Evolutionary conservation across 805 yeast species (phyloP), one percentile per base, ranked within the genome.

Genomic region (Candida broadrunensis): DNA sequence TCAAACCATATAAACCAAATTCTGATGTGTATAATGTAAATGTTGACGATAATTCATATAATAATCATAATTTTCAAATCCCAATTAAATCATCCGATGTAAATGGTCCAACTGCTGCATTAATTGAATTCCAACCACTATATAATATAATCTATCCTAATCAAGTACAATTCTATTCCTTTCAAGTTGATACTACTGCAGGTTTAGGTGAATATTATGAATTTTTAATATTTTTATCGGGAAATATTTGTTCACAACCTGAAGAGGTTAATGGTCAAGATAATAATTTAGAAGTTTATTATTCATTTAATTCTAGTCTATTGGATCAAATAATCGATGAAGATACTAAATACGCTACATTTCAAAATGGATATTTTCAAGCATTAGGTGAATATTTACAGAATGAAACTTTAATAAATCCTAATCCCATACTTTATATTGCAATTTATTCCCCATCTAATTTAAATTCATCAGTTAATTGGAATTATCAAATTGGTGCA

Each of bases 401-500:
- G 14, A 26, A 26, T 26, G 14, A 26, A 26, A 26, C 29, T 9
- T 5, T 13, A 5, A 5, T 13, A 26, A n/a, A 13, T 26, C 14
- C 11, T 29, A 7, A 14, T 29, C 35, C 49, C 13, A 47, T 52
- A 2, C 47, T 70, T 15, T 69, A 67, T 46, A 64, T 70, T 26
- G 70, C 68, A 2, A 72, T 69, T 2, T 44, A 60, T 23, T 70
- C 74, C 11, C 74, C 75, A 6, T 60, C 67, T 46, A 65, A 63
- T 48, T 56, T 65, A 17, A 64, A 70, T 43, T 30, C 27, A 11
- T 42, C 65, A 1, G 64, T 61, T 14, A 32, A 37, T n/a, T 84
- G 90, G 90, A 47, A 67, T 6, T 85, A 82, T 52, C 78, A 81
- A 54, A 58, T 88, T 25, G 90, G 88, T 3, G 75, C 79, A 2